phyloP scores from a whole-genome alignment of 2,329 filamentous ascomycete species.

The Pyrenophora tritici-repentis region DNA sequence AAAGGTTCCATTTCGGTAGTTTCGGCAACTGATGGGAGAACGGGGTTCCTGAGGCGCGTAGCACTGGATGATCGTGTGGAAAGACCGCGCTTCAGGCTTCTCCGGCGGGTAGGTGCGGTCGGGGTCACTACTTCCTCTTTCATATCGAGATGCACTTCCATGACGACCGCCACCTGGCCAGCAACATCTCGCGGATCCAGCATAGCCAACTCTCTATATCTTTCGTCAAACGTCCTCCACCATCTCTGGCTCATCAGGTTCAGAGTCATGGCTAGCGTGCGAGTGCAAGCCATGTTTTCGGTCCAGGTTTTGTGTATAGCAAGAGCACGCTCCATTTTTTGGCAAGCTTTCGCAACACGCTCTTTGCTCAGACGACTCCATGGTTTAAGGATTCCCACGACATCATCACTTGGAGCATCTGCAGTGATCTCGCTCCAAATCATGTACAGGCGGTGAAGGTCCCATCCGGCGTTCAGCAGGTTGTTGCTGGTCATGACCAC shows the following conservation, averaged over 20 bases:
- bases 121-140: background rate
- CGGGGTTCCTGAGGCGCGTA: background rate
- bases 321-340: background rate
- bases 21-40: background rate
- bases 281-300: background rate
- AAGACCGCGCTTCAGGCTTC: background rate
- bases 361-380: background rate
- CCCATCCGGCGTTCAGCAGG: constrained; percentile 3
- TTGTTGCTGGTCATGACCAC: constrained; percentile 3
- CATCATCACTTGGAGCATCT: background rate
- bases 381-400: background rate
- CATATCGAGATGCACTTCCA: background rate
- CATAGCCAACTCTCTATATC: background rate
- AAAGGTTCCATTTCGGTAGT: background rate
- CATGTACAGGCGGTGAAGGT: background rate
- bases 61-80: background rate
- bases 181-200: background rate
- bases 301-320: background rate
- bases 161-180: background rate
- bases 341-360: background rate
- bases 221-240: background rate
- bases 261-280: background rate
- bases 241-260: background rate
- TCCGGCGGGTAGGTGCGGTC: background rate
- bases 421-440: background rate